A percentile compares a stretch with the other conserved stretches of the same genome.
Conservation (phyloP, 768 basidiomycete species). For the Gymnopilus junonius region DNA sequence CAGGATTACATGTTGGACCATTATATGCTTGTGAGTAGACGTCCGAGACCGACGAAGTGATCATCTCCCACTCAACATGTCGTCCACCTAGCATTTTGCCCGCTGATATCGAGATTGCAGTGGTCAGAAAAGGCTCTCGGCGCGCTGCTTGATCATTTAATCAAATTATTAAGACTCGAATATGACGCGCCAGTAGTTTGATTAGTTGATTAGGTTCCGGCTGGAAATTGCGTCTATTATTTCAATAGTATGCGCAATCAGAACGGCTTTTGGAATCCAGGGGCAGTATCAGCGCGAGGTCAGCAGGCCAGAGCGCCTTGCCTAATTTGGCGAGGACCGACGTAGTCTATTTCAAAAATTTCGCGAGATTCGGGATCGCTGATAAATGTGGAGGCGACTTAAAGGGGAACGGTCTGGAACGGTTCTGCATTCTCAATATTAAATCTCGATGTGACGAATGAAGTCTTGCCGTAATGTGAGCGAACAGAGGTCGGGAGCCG, state of each 20-base stretch:
- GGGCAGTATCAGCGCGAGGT: conserved; percentile 1
- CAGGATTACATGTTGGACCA: not conserved
- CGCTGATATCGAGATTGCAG: not conserved
- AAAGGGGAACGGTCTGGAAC: not conserved
- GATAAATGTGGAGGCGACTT: not conserved
- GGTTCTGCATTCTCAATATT: not conserved
- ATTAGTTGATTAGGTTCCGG: conserved; percentile 2
- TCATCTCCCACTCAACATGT: not conserved
- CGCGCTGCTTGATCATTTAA: not conserved
- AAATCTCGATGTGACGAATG: not conserved
- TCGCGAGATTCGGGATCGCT: not conserved
- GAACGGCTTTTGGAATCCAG: conserved; percentile 4
- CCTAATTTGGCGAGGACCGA: not conserved
- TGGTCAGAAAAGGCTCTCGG: not conserved
- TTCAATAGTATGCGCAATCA: not conserved
- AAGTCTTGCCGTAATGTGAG: not conserved
- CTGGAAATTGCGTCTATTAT: not conserved
- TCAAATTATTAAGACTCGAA: no score
- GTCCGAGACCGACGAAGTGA: not conserved
- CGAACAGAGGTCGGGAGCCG: not conserved
- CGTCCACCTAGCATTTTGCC: not conserved
- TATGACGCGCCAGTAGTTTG: not conserved
- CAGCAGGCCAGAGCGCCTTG: conserved; percentile 9
- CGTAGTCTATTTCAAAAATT: not conserved
- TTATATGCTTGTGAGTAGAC: not conserved